Conservation (phyloP, 495 filamentous ascomycete species). For the Aspergillus mulundensis region DNA sequence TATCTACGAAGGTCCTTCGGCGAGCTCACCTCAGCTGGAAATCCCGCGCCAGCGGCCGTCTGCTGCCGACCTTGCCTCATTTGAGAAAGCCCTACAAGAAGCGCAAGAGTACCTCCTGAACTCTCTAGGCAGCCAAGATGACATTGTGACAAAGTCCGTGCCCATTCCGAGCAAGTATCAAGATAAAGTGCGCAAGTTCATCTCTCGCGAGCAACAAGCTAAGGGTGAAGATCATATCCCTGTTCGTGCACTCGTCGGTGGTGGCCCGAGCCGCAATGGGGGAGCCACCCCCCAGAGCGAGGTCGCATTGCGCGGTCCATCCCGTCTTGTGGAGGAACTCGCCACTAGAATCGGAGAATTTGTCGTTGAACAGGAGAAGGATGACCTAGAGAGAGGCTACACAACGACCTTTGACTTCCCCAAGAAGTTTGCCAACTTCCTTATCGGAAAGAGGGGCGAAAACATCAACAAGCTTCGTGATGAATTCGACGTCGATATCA, state of each 20-base stretch:
- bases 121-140: slow-evolving; percentile 66
- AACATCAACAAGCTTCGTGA: slow-evolving; percentile 95
- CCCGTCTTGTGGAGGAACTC: slow-evolving; percentile 64
- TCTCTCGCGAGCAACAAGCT: slow-evolving; percentile 68
- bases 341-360: slow-evolving; percentile 67
- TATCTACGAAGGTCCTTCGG: slow-evolving; percentile 71
- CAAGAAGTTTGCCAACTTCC: slow-evolving; percentile 84
- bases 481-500: slow-evolving; percentile 95
- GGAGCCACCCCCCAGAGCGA: slow-evolving; percentile 23
- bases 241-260: slow-evolving; percentile 59
- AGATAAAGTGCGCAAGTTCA: slow-evolving; percentile 72
- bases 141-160: slow-evolving; percentile 61
- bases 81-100: slow-evolving; percentile 65
- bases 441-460: slow-evolving; percentile 89
- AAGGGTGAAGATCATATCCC: slow-evolving; percentile 64
- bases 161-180: slow-evolving; percentile 75
- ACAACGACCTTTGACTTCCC: slow-evolving; percentile 85
- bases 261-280: slow-evolving; percentile 37
- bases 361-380: slow-evolving; percentile 75
- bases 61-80: slow-evolving; percentile 55
- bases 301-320: slow-evolving; percentile 73
- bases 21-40: slow-evolving; percentile 55
- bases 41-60: slow-evolving; percentile 62
- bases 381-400: slow-evolving; percentile 85
- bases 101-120: slow-evolving; percentile 66